Conservation (phyloP, 805 yeast genomes). For the Pichia exigua region DNA sequence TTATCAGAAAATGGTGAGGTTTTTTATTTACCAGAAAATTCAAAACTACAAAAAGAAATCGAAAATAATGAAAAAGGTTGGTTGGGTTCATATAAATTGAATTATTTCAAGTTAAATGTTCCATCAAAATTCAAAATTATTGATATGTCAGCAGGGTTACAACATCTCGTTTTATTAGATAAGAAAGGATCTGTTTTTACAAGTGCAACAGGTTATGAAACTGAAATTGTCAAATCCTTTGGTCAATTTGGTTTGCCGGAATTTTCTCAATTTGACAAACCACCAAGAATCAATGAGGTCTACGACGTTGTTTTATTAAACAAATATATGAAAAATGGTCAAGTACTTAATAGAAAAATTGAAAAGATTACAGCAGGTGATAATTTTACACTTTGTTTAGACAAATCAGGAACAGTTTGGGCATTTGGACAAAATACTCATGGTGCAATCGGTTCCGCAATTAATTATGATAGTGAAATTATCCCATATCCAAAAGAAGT, state of each 20-base stretch:
- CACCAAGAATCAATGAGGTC: constrained; percentile 41
- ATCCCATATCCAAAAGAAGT: constrained; percentile 62
- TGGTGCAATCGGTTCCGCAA: constrained; percentile 79
- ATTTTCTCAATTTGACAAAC: constrained; percentile 54
- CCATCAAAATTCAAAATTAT: constrained; percentile 21
- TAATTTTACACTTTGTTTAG: constrained; percentile 65
- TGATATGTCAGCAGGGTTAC: constrained; percentile 48
- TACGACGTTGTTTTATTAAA: constrained; percentile 54
- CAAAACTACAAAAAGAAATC: constrained; percentile 15
- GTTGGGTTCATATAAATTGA: constrained; percentile 11
- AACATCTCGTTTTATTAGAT: constrained; percentile 62
- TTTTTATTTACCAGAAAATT: constrained; percentile 27
- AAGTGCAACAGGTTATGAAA: constrained; percentile 46
- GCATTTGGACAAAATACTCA: constrained; percentile 77
- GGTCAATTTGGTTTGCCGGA: constrained; percentile 86
- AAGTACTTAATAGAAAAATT: constrained; percentile 37
- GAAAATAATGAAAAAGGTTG: constrained; percentile 9
- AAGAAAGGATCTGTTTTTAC: constrained; percentile 54
- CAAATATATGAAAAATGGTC: constrained; percentile 29
- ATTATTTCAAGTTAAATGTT: constrained; percentile 14
- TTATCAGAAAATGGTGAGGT: constrained; percentile 42
- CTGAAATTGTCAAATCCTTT: constrained; percentile 34
- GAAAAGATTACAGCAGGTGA: constrained; percentile 63
- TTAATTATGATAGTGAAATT: constrained; percentile 56
- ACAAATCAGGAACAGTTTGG: constrained; percentile 60